phyloP scores from a whole-genome alignment of 768 basidiomycete genomes.

The Russula sp. region DNA sequence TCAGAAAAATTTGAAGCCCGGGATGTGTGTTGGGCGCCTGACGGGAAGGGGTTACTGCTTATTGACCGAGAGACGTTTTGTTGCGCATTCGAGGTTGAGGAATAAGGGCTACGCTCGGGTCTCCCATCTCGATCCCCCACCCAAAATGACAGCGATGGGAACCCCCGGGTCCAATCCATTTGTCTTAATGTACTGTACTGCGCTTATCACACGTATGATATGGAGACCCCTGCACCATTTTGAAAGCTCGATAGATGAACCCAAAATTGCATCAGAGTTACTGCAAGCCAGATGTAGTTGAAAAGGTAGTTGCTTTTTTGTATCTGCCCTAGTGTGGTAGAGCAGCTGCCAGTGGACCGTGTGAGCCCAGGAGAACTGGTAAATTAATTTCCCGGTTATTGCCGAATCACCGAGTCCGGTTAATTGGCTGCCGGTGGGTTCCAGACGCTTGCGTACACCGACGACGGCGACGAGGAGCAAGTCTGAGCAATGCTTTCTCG shows the following conservation, averaged over 20 bases:
- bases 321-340: too few relatives aligned
- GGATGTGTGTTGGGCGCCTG: conserved; percentile 75
- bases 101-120: neutral
- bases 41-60: conserved; percentile 75
- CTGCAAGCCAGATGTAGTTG: too few relatives aligned
- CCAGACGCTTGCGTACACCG: neutral
- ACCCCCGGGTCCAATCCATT: too few relatives aligned
- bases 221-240: too few relatives aligned
- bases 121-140: neutral
- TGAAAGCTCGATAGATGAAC: too few relatives aligned
- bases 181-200: too few relatives aligned
- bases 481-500: conserved; percentile 21
- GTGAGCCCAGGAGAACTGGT: too few relatives aligned
- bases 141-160: too few relatives aligned
- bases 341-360: too few relatives aligned
- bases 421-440: neutral
- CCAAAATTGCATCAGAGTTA: too few relatives aligned
- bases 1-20: conserved; percentile 65
- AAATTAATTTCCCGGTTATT: neutral
- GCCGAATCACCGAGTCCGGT: conserved; percentile 11
- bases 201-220: too few relatives aligned
- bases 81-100: conserved; percentile 25
- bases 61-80: conserved; percentile 78
- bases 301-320: too few relatives aligned
- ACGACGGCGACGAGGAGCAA: conserved; percentile 12